Conservation (phyloP, 768 basidiomycete genomes). For the Myochromella boudieri region DNA sequence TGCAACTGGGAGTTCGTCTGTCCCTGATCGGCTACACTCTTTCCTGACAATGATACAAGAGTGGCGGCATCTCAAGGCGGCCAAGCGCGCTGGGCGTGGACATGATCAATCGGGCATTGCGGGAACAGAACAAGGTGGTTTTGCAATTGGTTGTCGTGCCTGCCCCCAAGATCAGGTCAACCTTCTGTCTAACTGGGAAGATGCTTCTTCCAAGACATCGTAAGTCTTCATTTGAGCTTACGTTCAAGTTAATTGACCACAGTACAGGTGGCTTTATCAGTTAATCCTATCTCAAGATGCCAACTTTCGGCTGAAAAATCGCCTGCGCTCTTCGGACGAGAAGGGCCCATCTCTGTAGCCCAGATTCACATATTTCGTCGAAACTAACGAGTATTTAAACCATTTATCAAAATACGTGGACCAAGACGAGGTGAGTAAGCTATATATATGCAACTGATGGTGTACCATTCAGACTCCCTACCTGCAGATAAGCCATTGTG, state of each 20-base stretch:
- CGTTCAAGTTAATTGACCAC: background rate
- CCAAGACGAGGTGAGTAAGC: background rate
- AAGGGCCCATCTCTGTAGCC: slow-evolving; percentile 16
- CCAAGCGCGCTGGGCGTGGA: slow-evolving; percentile 14
- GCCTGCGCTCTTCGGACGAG: no score
- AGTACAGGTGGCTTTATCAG: slow-evolving; percentile 17
- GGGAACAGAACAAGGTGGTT: slow-evolving; percentile 6
- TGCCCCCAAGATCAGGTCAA: slow-evolving; percentile 15
- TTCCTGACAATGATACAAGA: slow-evolving; percentile 8
- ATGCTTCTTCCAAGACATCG: background rate
- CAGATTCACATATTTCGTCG: slow-evolving; percentile 13
- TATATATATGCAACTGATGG: no score
- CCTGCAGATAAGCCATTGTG: no score
- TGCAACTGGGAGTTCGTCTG: background rate
- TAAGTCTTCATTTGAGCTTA: no score
- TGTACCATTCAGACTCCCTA: no score
- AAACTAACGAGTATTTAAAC: no score
- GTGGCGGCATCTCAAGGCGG: slow-evolving; percentile 17
- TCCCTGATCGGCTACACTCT: slow-evolving; percentile 7
- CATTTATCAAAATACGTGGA: background rate
- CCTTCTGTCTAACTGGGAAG: slow-evolving; percentile 6
- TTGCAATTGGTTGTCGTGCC: slow-evolving; percentile 10
- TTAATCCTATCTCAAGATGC: no score
- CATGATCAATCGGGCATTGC: slow-evolving; percentile 6
- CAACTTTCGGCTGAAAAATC: slow-evolving; percentile 15